Evolutionary conservation across 306 rosid species (phyloP).

Genomic region (Myrica gale): DNA sequence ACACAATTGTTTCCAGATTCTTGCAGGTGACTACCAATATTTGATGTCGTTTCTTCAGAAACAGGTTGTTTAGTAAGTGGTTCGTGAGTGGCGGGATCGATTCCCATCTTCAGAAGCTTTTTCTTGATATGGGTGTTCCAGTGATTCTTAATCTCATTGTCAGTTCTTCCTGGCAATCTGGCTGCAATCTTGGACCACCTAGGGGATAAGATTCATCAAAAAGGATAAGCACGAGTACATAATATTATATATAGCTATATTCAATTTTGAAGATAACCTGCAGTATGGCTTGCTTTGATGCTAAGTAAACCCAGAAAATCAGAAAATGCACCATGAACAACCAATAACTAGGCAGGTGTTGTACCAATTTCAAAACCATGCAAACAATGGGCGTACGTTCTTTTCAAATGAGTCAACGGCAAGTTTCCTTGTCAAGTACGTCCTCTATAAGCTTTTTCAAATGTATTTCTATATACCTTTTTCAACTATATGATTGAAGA

Average conservation of each 20-base stretch:
- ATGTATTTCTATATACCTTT: slow-evolving; percentile 7
- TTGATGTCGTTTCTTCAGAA: slow-evolving; percentile 35
- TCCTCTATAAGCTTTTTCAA: not conserved
- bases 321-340: not conserved
- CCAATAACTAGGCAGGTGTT: not conserved
- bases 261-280: not conserved
- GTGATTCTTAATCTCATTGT: slow-evolving; percentile 85
- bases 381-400: not conserved
- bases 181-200: slow-evolving; percentile 98
- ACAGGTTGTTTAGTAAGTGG: slow-evolving; percentile 52
- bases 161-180: slow-evolving; percentile 83
- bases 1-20: slow-evolving; percentile 22
- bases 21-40: slow-evolving; percentile 22
- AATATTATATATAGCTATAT: not conserved
- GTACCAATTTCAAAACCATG: not conserved
- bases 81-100: slow-evolving; percentile 83
- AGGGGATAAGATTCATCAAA: not conserved
- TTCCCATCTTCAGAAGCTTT: slow-evolving; percentile 81
- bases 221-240: not conserved
- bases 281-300: not conserved
- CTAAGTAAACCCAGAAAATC: not conserved
- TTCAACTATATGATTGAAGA: slow-evolving; percentile 30
- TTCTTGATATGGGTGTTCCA: slow-evolving; percentile 97
- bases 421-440: slow-evolving; percentile 28
- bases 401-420: slow-evolving; percentile 24